Percentiles rank a stretch among this genome's conserved stretches.
phyloP scores from a whole-genome alignment of 495 filamentous ascomycete species.

The Oidiodendron maius region DNA sequence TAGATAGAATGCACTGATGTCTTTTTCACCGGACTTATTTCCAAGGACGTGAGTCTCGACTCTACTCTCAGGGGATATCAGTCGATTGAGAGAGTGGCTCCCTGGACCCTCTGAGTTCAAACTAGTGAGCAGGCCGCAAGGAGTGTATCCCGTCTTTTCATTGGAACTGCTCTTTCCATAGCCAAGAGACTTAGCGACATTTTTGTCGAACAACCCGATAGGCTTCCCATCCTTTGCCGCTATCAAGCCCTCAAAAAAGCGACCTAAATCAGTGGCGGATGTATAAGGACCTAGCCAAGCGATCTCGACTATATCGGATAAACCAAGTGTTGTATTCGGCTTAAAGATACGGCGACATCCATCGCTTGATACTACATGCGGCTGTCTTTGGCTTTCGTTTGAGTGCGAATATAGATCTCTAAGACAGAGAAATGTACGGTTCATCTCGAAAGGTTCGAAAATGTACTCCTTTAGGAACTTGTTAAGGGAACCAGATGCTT shows the following conservation, averaged over 20 bases:
- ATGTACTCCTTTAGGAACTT: constrained; percentile 13
- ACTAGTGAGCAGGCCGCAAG: constrained; percentile 6
- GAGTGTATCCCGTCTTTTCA: constrained; percentile 2
- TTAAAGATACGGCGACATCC: constrained; percentile 1
- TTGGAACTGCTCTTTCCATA: background rate
- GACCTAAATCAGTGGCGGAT: constrained; percentile 8
- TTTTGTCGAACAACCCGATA: constrained; percentile 5
- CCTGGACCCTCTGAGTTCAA: constrained; percentile 5
- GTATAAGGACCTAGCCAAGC: constrained; percentile 8
- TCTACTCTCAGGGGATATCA: constrained; percentile 8
- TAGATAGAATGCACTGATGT: constrained; percentile 10
- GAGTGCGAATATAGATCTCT: constrained; percentile 1
- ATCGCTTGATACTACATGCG: constrained; percentile 13
- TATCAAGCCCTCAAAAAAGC: constrained; percentile 4
- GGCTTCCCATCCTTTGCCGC: background rate
- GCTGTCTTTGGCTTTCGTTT: constrained; percentile 1
- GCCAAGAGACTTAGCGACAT: background rate
- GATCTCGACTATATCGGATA: constrained; percentile 5
- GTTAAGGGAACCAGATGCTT: background rate
- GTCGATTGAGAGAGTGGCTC: constrained; percentile 11
- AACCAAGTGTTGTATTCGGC: background rate
- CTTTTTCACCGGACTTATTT: background rate
- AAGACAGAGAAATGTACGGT: constrained; percentile 4
- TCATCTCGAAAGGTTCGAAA: constrained; percentile 13
- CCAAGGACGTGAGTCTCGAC: constrained; percentile 1